Evolutionary conservation across 441 rosid species (phyloP).

Genomic region (Euphorbia neoarborescens): DNA sequence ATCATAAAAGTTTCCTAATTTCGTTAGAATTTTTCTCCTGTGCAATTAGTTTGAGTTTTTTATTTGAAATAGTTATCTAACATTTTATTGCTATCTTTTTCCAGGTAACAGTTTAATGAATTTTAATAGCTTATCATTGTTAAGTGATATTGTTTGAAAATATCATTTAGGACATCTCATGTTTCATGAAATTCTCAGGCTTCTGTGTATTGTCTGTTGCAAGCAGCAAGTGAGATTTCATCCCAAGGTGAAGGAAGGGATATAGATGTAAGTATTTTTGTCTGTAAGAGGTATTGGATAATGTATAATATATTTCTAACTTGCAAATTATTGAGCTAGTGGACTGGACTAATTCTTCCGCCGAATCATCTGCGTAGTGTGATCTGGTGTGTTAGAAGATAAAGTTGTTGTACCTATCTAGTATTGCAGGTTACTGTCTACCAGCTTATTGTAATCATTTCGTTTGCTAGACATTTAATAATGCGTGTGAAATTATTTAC

Average conservation of each 20-base stretch:
- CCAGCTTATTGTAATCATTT: too few species aligned
- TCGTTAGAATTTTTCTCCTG: neutral
- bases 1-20: neutral
- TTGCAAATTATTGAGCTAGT: conserved; percentile 10
- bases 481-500: too few species aligned
- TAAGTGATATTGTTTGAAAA: conserved; percentile 3
- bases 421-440: too few species aligned
- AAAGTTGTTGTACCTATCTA: too few species aligned
- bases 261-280: conserved; percentile 63
- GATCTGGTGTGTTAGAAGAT: too few species aligned
- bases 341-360: too few species aligned
- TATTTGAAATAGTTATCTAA: neutral
- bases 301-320: neutral
- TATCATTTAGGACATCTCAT: conserved; percentile 23
- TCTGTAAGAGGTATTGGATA: conserved; percentile 63
- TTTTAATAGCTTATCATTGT: neutral
- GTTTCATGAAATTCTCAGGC: conserved; percentile 53
- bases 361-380: too few species aligned
- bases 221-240: conserved; percentile 87
- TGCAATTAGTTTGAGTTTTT: neutral
- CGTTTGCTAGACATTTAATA: too few species aligned
- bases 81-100: conserved; percentile 1
- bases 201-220: conserved; percentile 69
- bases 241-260: conserved; percentile 74
- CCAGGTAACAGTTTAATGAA: neutral